Evolutionary conservation across 2,329 filamentous ascomycete genomes (phyloP).

Genomic region (Lithohypha guttulata): DNA sequence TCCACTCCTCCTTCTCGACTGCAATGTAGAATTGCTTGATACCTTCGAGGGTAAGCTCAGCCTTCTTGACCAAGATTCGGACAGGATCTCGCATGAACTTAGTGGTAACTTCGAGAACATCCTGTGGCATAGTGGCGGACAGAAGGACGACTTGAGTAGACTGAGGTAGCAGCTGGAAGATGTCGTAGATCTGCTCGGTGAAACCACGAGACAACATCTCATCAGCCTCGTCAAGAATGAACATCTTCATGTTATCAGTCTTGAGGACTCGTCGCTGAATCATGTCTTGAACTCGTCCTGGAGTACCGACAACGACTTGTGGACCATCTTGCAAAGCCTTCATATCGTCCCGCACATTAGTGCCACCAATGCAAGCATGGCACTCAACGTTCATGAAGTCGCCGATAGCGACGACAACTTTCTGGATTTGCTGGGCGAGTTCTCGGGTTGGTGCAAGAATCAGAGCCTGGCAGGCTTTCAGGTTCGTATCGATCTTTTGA

Average conservation of each 20-base stretch:
- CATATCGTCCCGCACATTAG: slow-evolving; percentile 96
- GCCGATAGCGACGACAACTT: slow-evolving; percentile 95
- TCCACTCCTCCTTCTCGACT: slow-evolving; percentile 99
- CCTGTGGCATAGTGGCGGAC: slow-evolving; percentile 90
- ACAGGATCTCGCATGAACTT: slow-evolving; percentile 99
- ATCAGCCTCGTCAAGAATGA: slow-evolving; percentile 66
- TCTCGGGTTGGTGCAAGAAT: slow-evolving; percentile 97
- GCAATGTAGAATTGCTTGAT: slow-evolving; percentile 99
- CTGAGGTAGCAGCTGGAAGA: slow-evolving; percentile 91
- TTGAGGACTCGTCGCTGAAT: slow-evolving; percentile 63
- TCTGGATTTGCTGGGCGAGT: slow-evolving; percentile 98
- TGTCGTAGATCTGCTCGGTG: slow-evolving; percentile 97
- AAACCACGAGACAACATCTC: slow-evolving; percentile 86
- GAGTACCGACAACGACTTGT: slow-evolving; percentile 93
- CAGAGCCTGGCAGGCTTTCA: slow-evolving; percentile 96
- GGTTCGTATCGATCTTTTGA: slow-evolving; percentile 90
- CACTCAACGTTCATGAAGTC: slow-evolving; percentile 99
- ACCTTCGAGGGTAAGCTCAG: slow-evolving; percentile 93
- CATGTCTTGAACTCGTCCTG: slow-evolving; percentile 88
- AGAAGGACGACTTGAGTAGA: slow-evolving; percentile 98
- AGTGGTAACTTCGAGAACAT: slow-evolving; percentile 97
- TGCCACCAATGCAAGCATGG: slow-evolving; percentile 95
- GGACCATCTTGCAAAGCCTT: slow-evolving; percentile 95
- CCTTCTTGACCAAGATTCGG: slow-evolving; percentile 93
- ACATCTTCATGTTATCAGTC: slow-evolving; percentile 67